A percentile compares a stretch with the other conserved stretches of the same genome.
These are phyloP conservation scores for Zygotorulaspora chibaensis DNA, from an alignment of 805 yeast species.

Conservation along the genomic window DNA sequence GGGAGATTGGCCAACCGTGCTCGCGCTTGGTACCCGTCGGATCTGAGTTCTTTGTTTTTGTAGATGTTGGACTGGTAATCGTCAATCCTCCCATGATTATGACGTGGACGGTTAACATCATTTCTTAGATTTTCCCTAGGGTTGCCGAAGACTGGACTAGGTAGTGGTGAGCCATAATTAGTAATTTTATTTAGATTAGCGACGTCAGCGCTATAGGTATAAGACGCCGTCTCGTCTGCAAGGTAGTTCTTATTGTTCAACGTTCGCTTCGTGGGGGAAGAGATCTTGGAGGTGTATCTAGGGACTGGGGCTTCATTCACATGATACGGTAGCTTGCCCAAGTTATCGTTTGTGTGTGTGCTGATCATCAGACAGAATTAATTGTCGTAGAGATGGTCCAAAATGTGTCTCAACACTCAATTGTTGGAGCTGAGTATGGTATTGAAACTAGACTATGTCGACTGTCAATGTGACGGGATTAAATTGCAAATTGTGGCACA, in stretches of 20 bases:
- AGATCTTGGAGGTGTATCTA: constrained; percentile 9
- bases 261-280: constrained; percentile 16
- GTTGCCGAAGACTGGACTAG: not conserved
- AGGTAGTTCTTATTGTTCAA: constrained; percentile 12
- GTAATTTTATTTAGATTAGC: too few species aligned
- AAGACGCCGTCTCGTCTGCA: constrained; percentile 1
- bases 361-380: not conserved
- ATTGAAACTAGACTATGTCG: too few species aligned
- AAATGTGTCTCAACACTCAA: not conserved
- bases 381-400: not conserved
- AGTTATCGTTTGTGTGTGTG: not conserved
- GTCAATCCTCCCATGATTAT: not conserved
- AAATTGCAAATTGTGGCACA: not conserved
- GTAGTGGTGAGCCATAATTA: not conserved
- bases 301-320: constrained; percentile 5
- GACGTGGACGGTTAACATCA: not conserved
- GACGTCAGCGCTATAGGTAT: not conserved
- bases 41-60: not conserved
- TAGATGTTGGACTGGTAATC: not conserved
- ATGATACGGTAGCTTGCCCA: constrained; percentile 4
- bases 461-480: not conserved
- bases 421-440: not conserved
- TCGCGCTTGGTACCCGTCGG: not conserved
- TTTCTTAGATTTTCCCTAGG: not conserved
- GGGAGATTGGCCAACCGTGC: not conserved